These are phyloP conservation scores for Coemansia reversa DNA, from an alignment of 192 early-diverging fungal genomes.

Conservation along the genomic window DNA sequence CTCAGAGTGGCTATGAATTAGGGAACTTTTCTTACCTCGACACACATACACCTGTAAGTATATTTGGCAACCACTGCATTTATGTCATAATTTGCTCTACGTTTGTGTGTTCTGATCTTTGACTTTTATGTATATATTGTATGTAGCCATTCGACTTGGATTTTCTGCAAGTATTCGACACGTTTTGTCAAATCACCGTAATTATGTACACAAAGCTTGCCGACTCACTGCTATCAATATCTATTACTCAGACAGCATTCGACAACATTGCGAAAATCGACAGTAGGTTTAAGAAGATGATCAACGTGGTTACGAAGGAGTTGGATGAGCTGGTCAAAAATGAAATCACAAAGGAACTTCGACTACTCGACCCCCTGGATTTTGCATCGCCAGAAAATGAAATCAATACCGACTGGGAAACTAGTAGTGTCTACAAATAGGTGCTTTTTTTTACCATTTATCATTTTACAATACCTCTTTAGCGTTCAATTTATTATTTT, in stretches of 20 bases:
- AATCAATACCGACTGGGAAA: conserved; percentile 53
- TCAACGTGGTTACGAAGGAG: conserved; percentile 63
- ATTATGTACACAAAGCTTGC: conserved; percentile 61
- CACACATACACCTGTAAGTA: conserved; percentile 46
- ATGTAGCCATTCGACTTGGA: conserved; percentile 63
- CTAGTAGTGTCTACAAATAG: conserved; percentile 46
- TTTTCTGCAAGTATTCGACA: conserved; percentile 68
- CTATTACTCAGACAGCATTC: conserved; percentile 56
- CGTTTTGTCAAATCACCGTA: conserved; percentile 61
- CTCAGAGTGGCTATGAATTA: conserved; percentile 31
- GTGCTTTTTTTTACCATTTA: neutral
- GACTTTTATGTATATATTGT: neutral
- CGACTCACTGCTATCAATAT: conserved; percentile 41
- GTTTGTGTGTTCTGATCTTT: neutral
- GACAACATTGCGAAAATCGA: conserved; percentile 68
- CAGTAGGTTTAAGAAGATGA: conserved; percentile 66
- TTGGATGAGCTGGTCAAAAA: conserved; percentile 63
- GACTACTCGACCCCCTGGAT: conserved; percentile 60
- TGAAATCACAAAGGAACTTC: conserved; percentile 62
- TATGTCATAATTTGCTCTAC: neutral
- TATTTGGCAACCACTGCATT: neutral
- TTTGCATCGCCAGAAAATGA: conserved; percentile 47
- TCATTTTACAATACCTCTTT: no score
- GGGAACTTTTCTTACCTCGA: conserved; percentile 55
- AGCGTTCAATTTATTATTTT: no score